Conservation (phyloP, 345 rosid genomes). For the Erucastrum elatum region DNA sequence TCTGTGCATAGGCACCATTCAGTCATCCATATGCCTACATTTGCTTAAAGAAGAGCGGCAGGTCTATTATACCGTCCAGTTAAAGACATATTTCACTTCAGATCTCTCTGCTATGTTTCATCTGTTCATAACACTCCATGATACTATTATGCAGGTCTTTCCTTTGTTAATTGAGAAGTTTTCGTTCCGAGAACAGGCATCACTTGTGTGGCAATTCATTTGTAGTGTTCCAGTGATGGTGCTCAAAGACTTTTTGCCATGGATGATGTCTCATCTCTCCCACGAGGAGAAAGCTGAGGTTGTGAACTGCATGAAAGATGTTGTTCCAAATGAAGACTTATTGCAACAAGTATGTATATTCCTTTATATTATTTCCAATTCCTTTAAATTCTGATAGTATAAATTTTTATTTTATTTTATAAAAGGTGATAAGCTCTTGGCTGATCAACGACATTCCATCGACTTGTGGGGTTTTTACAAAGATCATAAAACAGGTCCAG, state of each 20-base stretch:
- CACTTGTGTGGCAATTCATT: conserved; percentile 80
- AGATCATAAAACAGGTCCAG: conserved; percentile 25
- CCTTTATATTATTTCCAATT: neutral
- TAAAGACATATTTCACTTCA: conserved; percentile 1
- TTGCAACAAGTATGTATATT: conserved; percentile 54
- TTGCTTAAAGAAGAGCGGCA: conserved; percentile 96
- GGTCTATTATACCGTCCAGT: conserved; percentile 40
- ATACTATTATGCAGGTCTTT: conserved; percentile 51
- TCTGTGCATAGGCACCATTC: conserved; percentile 80
- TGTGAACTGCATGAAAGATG: conserved; percentile 60
- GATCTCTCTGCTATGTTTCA: neutral
- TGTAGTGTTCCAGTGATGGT: conserved; percentile 87
- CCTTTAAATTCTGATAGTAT: too few relatives aligned
- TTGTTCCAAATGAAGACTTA: conserved; percentile 66
- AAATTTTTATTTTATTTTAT: too few relatives aligned
- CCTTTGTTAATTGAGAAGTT: conserved; percentile 78
- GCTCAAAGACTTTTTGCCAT: conserved; percentile 74
- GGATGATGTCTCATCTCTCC: conserved; percentile 77
- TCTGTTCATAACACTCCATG: neutral
- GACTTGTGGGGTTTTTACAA: conserved; percentile 8
- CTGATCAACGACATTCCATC: conserved; percentile 11
- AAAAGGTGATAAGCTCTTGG: conserved; percentile 65
- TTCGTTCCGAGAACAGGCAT: conserved; percentile 74
- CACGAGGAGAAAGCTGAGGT: conserved; percentile 64
- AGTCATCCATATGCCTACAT: conserved; percentile 78